Evolutionary conservation across 169 alveolate genomes (phyloP), one percentile per base, ranked within the genome.

Genomic region (Cryptosporidium meleagridis): DNA sequence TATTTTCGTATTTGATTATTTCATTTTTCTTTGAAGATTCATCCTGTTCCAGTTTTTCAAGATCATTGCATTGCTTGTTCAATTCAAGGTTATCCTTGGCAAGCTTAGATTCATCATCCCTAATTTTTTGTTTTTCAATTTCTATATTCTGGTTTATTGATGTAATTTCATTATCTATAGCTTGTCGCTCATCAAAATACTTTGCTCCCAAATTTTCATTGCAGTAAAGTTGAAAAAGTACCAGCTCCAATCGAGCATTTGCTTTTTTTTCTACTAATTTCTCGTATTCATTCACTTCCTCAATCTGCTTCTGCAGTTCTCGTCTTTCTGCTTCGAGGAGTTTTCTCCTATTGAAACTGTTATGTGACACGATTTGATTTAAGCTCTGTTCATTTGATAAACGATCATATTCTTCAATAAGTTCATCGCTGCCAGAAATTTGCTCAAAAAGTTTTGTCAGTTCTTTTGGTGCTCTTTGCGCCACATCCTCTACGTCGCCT

Each of bases 401-500:
- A 41, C 75, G 73, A 33, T 91, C 93, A 65, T 91, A 91, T 21
- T 69, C 89, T 58, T 91, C 70, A 26, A 91, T 87, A 31, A 87
- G 92, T 55, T 92, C 95, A 41, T 93, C 93, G 68, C 96, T 93
- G 31, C 98, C 97, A 70, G 98, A 95, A 37, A 96, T 95, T 62
- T 92, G 92, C 85, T 96, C 97, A 93, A 95, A 96, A n/a, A 95
- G 71, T 75, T 92, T 95, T 23, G 97, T 94, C 21, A 96, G 85
- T 84, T 96, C 98, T 10, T 91, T 93, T 44, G 97, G 97, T 35
- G 96, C 93, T 44, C 96, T 91, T 70, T 94, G 89, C 35, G 97
- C 95, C 39, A 95, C 84, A 70, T 93, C 96, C 72, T 96, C 97
- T 4, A 96, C 96, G 37, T 96, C 97, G 1, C 98, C 99, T 93